These are phyloP conservation scores for Metschnikowia hibisci DNA, from an alignment of 805 yeast genomes.

Conservation along the genomic window DNA sequence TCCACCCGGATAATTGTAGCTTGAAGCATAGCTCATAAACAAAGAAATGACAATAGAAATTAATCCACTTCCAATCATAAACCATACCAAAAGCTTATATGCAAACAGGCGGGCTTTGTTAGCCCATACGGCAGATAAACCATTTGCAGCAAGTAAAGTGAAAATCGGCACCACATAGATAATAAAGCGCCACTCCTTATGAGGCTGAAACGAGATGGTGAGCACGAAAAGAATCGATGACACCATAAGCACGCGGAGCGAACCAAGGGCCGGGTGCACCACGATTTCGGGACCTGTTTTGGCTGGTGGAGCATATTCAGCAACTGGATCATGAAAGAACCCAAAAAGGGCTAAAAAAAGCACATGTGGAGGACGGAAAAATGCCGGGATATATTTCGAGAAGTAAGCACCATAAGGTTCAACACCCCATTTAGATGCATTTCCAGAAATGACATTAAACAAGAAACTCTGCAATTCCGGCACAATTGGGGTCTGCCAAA, in stretches of 20 bases:
- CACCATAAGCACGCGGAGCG: conserved; percentile 44
- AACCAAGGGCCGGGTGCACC: conserved; percentile 26
- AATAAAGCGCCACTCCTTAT: conserved; percentile 92
- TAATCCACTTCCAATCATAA: conserved; percentile 19
- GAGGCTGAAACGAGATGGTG: conserved; percentile 76
- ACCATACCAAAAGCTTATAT: conserved; percentile 26
- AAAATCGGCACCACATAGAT: conserved; percentile 70
- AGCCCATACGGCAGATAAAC: conserved; percentile 37
- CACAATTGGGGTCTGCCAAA: conserved; percentile 60
- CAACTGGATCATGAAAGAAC: conserved; percentile 42
- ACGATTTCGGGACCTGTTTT: conserved; percentile 21
- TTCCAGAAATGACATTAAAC: conserved; percentile 74
- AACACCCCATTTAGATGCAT: conserved; percentile 76
- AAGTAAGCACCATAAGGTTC: conserved; percentile 75
- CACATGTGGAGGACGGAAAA: conserved; percentile 43
- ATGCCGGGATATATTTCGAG: conserved; percentile 38
- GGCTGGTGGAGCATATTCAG: conserved; percentile 21
- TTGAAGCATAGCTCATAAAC: conserved; percentile 57
- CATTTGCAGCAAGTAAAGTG: conserved; percentile 60
- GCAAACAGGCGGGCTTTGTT: conserved; percentile 18
- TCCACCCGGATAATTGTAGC: conserved; percentile 88
- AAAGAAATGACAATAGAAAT: conserved; percentile 38
- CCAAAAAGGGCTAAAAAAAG: conserved; percentile 38
- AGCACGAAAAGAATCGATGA: conserved; percentile 55
- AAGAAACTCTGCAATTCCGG: conserved; percentile 75